Base-by-base conservation (phyloP, 2,329 filamentous ascomycete genomes). In the Neonectria neomacrospora region DNA sequence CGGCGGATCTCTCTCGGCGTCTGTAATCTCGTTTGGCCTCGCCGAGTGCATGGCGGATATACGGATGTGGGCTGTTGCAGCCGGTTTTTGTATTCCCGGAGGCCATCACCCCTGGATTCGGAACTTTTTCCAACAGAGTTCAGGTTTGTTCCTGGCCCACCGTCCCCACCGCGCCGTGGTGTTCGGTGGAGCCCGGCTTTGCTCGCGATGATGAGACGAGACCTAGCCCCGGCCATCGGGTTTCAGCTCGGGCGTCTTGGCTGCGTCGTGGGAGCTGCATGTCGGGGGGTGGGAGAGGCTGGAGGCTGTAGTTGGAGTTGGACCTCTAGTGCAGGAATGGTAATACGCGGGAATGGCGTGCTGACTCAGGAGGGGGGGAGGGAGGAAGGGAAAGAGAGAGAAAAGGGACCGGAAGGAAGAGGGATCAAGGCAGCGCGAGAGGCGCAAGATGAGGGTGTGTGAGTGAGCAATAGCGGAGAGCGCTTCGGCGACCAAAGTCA, bases 171-270 rank as follows among this genome's bases (percentile, higher is more conserved):
- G n/a, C n/a, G n/a, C 6, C 23, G 3, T 56, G 18, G 26, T 34
- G 30, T 30, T 26, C 53, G 20, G 48, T 50, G 54, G 39, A 30
- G 52, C 41, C 53, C 54, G 51, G n/a, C 44, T 51, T 57, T 57
- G n/a, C 39, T 39, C 26, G 18, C 45, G 20, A 56, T 51, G 41
- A 48, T 61, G 58, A 58, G 62, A 18, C 32, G 56, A 61, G 51
- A 57, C 61, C 61, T 64, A 57, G 53, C 47, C 28, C 32, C 32
- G 50, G 61, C 51, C 28, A 39, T 50, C 28, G 61, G 44, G 63
- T 64, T 70, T 64, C 61, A 68, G 65, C 55, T 63, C 53, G 54
- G 52, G 51, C 34, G 65, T 65, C 58, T 62, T 55, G 47, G 60
- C 26, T 44, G 56, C 54, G 12, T 22, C 44, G 45, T 47, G 53